These are phyloP conservation scores for Leccinum uliginosum DNA, from an alignment of 768 basidiomycete species.

Conservation along the genomic window DNA sequence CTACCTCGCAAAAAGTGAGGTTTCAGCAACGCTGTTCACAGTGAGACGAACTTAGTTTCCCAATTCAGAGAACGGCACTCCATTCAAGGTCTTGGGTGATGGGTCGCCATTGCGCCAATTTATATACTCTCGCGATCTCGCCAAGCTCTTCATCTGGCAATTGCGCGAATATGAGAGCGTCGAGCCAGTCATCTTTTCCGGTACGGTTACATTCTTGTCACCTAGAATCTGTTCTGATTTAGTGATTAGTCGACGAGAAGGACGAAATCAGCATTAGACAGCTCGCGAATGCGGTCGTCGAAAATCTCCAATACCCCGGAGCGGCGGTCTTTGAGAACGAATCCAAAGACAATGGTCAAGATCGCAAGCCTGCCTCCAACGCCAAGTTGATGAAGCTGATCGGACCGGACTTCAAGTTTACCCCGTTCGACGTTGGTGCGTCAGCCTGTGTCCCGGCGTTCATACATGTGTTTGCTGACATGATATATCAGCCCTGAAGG, in stretches of 20 bases:
- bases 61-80: conserved; percentile 65
- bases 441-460: conserved; percentile 2
- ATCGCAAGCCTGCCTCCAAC: conserved; percentile 95
- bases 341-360: conserved; percentile 79
- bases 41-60: not conserved
- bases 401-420: conserved; percentile 75
- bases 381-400: conserved; percentile 75
- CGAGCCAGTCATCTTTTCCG: conserved; percentile 89
- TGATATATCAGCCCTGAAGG: conserved; percentile 56
- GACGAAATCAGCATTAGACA: conserved; percentile 93
- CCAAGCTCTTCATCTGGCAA: conserved; percentile 93
- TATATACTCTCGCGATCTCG: conserved; percentile 94
- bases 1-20: conserved; percentile 80
- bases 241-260: conserved; percentile 74
- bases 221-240: not conserved
- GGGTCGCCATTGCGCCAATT: conserved; percentile 96
- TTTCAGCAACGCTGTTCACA: not conserved
- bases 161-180: conserved; percentile 87
- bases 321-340: conserved; percentile 72
- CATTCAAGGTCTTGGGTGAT: conserved; percentile 84
- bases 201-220: conserved; percentile 34
- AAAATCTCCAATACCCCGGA: conserved; percentile 73
- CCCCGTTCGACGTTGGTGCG: conserved; percentile 81
- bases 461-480: not conserved
- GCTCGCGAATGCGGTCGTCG: conserved; percentile 88